A percentile compares a stretch with the other conserved stretches of the same genome.
These are phyloP conservation scores for Sedum album DNA, from an alignment of 164 flowering plant genomes.

Conservation along the genomic window DNA sequence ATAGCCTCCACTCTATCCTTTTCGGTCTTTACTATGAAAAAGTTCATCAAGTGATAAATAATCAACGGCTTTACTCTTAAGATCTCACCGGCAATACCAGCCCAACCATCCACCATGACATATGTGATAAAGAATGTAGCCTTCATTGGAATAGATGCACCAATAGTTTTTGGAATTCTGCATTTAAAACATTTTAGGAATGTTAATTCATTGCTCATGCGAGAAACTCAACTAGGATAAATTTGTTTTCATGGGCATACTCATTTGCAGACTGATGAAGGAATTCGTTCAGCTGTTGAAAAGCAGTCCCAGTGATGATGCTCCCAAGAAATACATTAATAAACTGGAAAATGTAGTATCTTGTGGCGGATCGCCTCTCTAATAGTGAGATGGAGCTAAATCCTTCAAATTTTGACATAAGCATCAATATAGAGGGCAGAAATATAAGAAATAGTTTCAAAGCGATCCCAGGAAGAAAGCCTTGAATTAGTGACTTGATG, in stretches of 20 bases:
- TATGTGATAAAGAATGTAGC: constrained; percentile 96
- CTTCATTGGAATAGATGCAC: constrained; percentile 82
- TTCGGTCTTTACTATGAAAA: constrained; percentile 79
- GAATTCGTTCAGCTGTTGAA: constrained; percentile 64
- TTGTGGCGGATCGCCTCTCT: constrained; percentile 75
- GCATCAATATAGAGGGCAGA: constrained; percentile 75
- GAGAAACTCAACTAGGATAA: neutral
- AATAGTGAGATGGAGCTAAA: constrained; percentile 43
- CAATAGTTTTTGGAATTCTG: constrained; percentile 78
- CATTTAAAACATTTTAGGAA: constrained; percentile 8
- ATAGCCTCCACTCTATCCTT: constrained; percentile 77
- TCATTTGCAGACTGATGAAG: constrained; percentile 65
- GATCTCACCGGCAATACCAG: constrained; percentile 84
- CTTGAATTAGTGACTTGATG: constrained; percentile 69
- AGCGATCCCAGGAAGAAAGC: too few species aligned
- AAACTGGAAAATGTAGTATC: constrained; percentile 62
- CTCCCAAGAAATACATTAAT: constrained; percentile 88
- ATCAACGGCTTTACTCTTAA: constrained; percentile 66
- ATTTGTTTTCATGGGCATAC: constrained; percentile 39
- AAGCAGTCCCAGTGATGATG: constrained; percentile 77
- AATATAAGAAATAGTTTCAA: constrained; percentile 73
- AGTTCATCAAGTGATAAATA: constrained; percentile 62
- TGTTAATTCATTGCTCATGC: neutral
- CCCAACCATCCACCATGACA: constrained; percentile 98
- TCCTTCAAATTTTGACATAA: constrained; percentile 89